Evolutionary conservation across 306 rosid species (phyloP).

Genomic region (Quercus variabilis): DNA sequence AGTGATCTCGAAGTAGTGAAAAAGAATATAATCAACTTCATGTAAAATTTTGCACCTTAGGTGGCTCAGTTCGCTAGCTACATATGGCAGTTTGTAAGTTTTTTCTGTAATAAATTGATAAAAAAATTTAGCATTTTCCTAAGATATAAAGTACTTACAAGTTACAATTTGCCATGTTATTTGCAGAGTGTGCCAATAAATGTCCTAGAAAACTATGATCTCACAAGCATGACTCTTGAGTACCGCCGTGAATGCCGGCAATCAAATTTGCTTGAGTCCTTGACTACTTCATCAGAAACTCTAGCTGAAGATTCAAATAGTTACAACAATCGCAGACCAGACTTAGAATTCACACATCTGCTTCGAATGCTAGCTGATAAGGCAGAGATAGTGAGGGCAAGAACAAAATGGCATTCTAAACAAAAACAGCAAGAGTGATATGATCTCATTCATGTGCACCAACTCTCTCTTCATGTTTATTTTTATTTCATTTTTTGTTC

Average conservation of each 20-base stretch:
- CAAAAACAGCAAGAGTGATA: background rate
- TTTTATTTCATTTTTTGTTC: background rate
- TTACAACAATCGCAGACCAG: slow-evolving; percentile 37
- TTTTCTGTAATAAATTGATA: background rate
- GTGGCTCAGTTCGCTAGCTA: too few relatives aligned
- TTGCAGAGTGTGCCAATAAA: slow-evolving; percentile 75
- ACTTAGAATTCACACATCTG: slow-evolving; percentile 63
- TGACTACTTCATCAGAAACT: slow-evolving; percentile 56
- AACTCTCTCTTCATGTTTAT: background rate
- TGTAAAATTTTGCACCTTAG: too few relatives aligned
- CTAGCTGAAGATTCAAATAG: slow-evolving; percentile 30
- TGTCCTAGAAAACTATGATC: slow-evolving; percentile 52
- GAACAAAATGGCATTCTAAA: slow-evolving; percentile 69
- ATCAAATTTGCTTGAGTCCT: slow-evolving; percentile 65
- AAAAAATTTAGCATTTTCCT: too few relatives aligned
- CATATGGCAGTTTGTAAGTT: too few relatives aligned
- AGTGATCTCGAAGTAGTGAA: too few relatives aligned
- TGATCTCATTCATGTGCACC: background rate
- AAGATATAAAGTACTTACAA: too few relatives aligned
- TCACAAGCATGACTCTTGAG: slow-evolving; percentile 82
- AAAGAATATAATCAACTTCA: too few relatives aligned
- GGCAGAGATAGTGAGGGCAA: slow-evolving; percentile 72
- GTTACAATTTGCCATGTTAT: background rate
- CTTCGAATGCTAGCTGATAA: slow-evolving; percentile 68
- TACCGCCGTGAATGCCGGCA: slow-evolving; percentile 80